Base-by-base conservation (phyloP, 1,284 basidiomycete genomes). In the Hypsizygus ulmarius region DNA sequence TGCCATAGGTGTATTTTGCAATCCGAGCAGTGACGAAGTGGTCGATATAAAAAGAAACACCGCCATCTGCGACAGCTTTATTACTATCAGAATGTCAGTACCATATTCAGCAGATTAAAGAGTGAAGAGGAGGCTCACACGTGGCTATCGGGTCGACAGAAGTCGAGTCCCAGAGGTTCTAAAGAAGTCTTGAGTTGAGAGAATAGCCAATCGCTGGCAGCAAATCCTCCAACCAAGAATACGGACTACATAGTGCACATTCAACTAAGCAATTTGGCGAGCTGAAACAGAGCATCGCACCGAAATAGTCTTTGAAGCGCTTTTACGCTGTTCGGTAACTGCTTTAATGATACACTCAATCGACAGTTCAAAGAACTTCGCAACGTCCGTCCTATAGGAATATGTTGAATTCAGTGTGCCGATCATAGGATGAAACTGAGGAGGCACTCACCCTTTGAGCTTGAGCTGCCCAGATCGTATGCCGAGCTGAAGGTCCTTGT, bases 1-100 rank as follows among this genome's bases (percentile, higher is more conserved):
- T 61, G 1, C 79, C 78, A 43, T 79, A 78, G 0, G 72, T 68
- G 27, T 64, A 56, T 54, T 64, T 74, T 1, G 79, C 64, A 11
- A 79, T 66, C 10, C 79, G 63, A 0, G 69, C 67, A 6, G 71
- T 65, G 8, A 81, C 78, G 14, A 68, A 68, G 46, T 72, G 75
- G 51, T 81, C 73, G 25, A 80, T 50, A 46, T 73, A 74, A 53
- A 71, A 81, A 0, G 74, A 79, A 15, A 81, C 64, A 0, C 75
- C 77, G 2, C 79, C 79, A 37, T 81, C 75, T 0, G 79, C 72
- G 0, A 81, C 80, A 1, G 77, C 78, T 50, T 81, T 81, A n/a
- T 11, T 10, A 16, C 10, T 25, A 16, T 7, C 12, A 5, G 16
- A 3, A 39, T 25, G 15, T 5, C 12, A 40, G 21, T 27, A 16